phyloP scores from a whole-genome alignment of 2,329 filamentous ascomycete species.

The Stemphylium vesicarium region DNA sequence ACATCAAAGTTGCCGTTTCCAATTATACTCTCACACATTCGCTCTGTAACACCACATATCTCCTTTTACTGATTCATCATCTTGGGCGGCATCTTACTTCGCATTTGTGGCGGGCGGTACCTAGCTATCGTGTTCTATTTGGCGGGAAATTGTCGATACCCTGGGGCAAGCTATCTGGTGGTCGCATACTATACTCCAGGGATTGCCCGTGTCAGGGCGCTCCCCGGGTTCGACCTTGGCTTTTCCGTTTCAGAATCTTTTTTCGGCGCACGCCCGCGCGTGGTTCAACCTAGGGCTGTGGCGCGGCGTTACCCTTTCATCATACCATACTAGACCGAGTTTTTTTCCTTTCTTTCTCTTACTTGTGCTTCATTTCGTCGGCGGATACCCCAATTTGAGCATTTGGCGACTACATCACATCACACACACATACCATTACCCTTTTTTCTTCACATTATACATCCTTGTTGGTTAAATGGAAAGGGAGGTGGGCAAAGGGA shows the following conservation, averaged over 20 bases:
- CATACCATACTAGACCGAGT: slow-evolving; percentile 42
- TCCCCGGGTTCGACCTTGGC: slow-evolving; percentile 14
- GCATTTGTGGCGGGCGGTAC: slow-evolving; percentile 17
- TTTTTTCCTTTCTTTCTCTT: slow-evolving; percentile 32
- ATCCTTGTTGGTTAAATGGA: slow-evolving; percentile 25
- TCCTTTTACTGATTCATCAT: slow-evolving; percentile 30
- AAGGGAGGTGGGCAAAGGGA: slow-evolving; percentile 7
- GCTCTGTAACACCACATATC: slow-evolving; percentile 29
- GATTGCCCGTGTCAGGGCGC: slow-evolving; percentile 7
- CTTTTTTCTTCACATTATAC: slow-evolving; percentile 7
- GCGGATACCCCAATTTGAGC: slow-evolving; percentile 46
- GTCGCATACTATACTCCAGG: slow-evolving; percentile 3
- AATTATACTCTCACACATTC: slow-evolving; percentile 30
- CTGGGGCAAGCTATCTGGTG: slow-evolving; percentile 6
- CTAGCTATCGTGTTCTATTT: slow-evolving; percentile 20
- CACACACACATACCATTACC: slow-evolving; percentile 11
- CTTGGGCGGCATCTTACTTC: slow-evolving; percentile 34
- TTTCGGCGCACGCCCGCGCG: slow-evolving; percentile 9
- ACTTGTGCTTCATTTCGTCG: slow-evolving; percentile 35
- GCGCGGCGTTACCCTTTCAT: slow-evolving; percentile 25
- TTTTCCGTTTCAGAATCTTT: slow-evolving; percentile 26
- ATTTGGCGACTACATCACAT: slow-evolving; percentile 43
- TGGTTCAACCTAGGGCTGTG: slow-evolving; percentile 18
- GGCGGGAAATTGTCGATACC: slow-evolving; percentile 24
- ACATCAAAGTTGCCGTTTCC: slow-evolving; percentile 24